These are phyloP conservation scores for Lachnellula willkommii DNA, from an alignment of 2,329 filamentous ascomycete species.

Conservation along the genomic window DNA sequence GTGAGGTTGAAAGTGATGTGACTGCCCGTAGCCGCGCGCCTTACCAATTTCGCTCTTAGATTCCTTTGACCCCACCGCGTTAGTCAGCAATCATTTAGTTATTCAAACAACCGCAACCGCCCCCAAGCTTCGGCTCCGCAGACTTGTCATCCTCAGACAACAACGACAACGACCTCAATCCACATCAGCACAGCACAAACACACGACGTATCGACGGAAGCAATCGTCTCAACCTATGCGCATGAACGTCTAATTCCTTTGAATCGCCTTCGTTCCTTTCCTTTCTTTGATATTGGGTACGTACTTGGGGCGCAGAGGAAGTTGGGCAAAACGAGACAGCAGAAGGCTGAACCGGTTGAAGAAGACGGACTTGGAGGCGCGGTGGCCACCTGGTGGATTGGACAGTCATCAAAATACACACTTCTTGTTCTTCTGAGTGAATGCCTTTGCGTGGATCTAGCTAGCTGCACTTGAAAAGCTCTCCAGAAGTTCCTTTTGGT, in stretches of 20 bases:
- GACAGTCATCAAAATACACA: constrained; percentile 33
- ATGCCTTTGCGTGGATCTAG: constrained; percentile 34
- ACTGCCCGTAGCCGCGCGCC: neutral
- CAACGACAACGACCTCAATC: neutral
- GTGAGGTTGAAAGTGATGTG: neutral
- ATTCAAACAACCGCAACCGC: neutral
- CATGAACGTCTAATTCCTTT: neutral
- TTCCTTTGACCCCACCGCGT: neutral
- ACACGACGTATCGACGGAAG: neutral
- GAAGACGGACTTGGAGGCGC: constrained; percentile 17
- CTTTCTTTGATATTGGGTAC: constrained; percentile 7
- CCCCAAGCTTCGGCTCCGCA: neutral
- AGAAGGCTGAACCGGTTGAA: constrained; percentile 19
- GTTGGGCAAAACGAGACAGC: constrained; percentile 14
- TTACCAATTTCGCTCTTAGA: too few species aligned
- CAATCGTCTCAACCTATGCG: too few species aligned
- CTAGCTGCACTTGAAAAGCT: constrained; percentile 32
- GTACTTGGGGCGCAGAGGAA: constrained; percentile 19
- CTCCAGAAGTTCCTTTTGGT: constrained; percentile 21
- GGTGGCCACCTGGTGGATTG: constrained; percentile 24
- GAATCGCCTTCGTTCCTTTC: neutral
- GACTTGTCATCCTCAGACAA: neutral
- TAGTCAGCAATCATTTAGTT: neutral
- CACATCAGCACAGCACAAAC: neutral
- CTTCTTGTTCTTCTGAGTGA: constrained; percentile 33